Conservation (phyloP, 148 eudicot species). For the Polygonum maritimum region DNA sequence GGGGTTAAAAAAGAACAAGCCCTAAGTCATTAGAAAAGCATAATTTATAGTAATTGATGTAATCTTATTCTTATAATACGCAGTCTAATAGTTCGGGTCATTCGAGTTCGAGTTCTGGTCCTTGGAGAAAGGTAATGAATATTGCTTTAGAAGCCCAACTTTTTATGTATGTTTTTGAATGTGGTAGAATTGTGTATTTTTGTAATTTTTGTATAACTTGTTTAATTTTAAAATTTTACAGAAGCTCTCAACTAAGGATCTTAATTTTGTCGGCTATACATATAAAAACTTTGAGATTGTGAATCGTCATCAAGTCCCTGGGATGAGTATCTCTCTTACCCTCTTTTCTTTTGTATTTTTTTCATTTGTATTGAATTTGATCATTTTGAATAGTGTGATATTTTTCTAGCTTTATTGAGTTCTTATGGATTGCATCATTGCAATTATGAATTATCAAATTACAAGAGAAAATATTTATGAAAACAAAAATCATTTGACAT, state of each 20-base stretch:
- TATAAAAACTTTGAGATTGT: conserved; percentile 94
- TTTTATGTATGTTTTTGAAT: neutral
- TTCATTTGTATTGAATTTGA: neutral
- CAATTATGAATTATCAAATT: neutral
- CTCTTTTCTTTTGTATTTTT: neutral
- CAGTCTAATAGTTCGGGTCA: neutral
- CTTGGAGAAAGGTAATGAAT: conserved; percentile 7
- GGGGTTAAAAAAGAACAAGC: too few species aligned
- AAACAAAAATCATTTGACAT: neutral
- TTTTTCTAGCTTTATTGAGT: too few species aligned
- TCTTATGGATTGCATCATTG: too few species aligned
- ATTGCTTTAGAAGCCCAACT: neutral
- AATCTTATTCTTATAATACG: neutral
- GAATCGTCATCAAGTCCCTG: conserved; percentile 89
- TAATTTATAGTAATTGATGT: neutral
- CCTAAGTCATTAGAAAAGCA: neutral
- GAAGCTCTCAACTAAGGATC: conserved; percentile 89
- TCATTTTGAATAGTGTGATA: neutral
- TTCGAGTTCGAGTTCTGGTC: conserved; percentile 3
- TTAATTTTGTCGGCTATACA: conserved; percentile 88
- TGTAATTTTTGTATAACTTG: neutral
- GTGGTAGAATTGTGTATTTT: neutral
- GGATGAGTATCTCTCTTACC: conserved; percentile 53
- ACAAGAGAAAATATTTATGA: neutral
- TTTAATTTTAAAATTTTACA: conserved; percentile 14